These are phyloP conservation scores for Cyphellophora europaea DNA, from an alignment of 2,329 filamentous ascomycete species.

Conservation along the genomic window DNA sequence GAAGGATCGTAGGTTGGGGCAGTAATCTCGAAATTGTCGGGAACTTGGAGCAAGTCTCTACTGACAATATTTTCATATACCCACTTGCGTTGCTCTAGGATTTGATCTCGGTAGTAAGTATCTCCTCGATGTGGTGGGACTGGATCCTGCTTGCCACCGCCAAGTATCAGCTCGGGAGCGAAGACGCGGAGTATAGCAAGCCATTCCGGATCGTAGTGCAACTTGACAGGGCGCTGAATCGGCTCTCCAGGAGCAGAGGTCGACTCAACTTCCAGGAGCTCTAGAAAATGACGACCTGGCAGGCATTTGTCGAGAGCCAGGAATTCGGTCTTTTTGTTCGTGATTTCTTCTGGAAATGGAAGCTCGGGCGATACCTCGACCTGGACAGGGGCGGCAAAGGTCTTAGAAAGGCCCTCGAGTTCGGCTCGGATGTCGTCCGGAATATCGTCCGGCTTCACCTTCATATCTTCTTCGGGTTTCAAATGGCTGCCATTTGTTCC, in stretches of 20 bases:
- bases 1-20: conserved; percentile 60
- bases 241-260: conserved; percentile 25
- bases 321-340: conserved; percentile 72
- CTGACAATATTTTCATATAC: conserved; percentile 65
- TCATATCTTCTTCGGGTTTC: too few species aligned
- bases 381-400: conserved; percentile 46
- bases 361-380: conserved; percentile 41
- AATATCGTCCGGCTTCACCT: conserved; percentile 35
- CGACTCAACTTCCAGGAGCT: conserved; percentile 58
- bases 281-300: conserved; percentile 69
- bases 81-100: conserved; percentile 68
- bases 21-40: conserved; percentile 67
- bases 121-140: conserved; percentile 58
- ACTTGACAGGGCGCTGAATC: conserved; percentile 42
- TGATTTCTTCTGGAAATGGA: conserved; percentile 61
- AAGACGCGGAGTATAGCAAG: conserved; percentile 85
- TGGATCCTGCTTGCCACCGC: conserved; percentile 48
- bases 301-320: conserved; percentile 88
- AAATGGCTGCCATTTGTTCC: too few species aligned
- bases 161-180: conserved; percentile 54
- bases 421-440: conserved; percentile 60
- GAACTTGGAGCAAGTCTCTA: conserved; percentile 55
- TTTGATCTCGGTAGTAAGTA: conserved; percentile 55
- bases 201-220: conserved; percentile 90
- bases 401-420: conserved; percentile 51